phyloP scores from a whole-genome alignment of 2,329 filamentous ascomycete species.

The Cryphonectria parasitica region DNA sequence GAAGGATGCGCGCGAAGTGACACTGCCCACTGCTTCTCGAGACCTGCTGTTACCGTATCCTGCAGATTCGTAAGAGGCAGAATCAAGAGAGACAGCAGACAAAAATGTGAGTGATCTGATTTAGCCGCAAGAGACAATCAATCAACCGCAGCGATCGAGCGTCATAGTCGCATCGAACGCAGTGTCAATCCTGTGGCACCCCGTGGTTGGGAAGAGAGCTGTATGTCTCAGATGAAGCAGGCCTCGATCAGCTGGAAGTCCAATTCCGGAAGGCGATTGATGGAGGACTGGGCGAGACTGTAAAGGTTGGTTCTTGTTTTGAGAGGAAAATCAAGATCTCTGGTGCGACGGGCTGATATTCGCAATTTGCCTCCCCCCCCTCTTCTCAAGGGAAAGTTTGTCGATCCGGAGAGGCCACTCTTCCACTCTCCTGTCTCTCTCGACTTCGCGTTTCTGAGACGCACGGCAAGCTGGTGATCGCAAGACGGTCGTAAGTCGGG shows the following conservation, averaged over 20 bases:
- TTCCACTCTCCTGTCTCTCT: neutral
- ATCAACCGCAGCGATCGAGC: slow-evolving; percentile 7
- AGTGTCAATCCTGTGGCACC: slow-evolving; percentile 9
- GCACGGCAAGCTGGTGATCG: neutral
- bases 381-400: neutral
- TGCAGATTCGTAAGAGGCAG: neutral
- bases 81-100: neutral
- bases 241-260: slow-evolving; percentile 21
- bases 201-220: slow-evolving; percentile 19
- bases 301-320: neutral
- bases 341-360: slow-evolving; percentile 17
- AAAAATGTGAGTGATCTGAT: neutral
- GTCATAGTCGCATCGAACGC: slow-evolving; percentile 7
- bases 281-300: slow-evolving; percentile 8
- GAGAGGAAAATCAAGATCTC: neutral
- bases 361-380: slow-evolving; percentile 4
- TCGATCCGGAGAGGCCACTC: neutral
- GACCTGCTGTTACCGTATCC: neutral
- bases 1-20: slow-evolving; percentile 5
- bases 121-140: slow-evolving; percentile 19
- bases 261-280: slow-evolving; percentile 20
- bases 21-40: neutral
- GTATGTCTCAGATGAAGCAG: slow-evolving; percentile 30
- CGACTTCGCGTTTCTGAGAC: neutral
- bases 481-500: neutral